phyloP scores from a whole-genome alignment of 371 early-diverging fungal species.

The Mortierella sp. region DNA sequence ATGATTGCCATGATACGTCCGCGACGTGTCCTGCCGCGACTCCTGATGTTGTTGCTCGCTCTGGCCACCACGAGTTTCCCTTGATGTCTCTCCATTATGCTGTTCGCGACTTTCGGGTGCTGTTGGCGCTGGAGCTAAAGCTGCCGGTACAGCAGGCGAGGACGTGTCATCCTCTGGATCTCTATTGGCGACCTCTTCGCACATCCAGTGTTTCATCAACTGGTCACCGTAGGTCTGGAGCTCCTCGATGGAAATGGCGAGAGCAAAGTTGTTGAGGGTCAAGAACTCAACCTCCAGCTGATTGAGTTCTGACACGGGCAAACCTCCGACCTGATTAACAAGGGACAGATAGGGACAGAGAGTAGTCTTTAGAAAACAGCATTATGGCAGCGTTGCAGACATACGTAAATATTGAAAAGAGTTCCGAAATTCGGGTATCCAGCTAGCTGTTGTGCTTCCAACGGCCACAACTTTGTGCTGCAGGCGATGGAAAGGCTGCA shows the following conservation, averaged over 20 bases:
- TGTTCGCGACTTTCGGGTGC: constrained; percentile 13
- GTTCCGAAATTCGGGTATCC: not conserved
- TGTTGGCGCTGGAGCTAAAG: constrained; percentile 22
- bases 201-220: constrained; percentile 69
- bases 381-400: no score
- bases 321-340: constrained; percentile 84
- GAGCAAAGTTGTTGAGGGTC: constrained; percentile 77
- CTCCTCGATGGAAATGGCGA: constrained; percentile 78
- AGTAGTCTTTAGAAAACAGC: no score
- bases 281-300: constrained; percentile 87
- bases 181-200: constrained; percentile 52
- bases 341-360: no score
- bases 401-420: no score
- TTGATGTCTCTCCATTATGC: constrained; percentile 8
- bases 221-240: constrained; percentile 85
- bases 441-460: no score
- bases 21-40: constrained; percentile 23
- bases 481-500: no score
- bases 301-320: constrained; percentile 90
- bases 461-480: no score
- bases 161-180: constrained; percentile 43
- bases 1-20: constrained; percentile 14
- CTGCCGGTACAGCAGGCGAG: constrained; percentile 38
- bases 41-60: constrained; percentile 16
- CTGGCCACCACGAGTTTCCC: constrained; percentile 16